These are phyloP conservation scores for Acrocalymma vagum DNA, from an alignment of 2,329 filamentous ascomycete species.

Conservation along the genomic window DNA sequence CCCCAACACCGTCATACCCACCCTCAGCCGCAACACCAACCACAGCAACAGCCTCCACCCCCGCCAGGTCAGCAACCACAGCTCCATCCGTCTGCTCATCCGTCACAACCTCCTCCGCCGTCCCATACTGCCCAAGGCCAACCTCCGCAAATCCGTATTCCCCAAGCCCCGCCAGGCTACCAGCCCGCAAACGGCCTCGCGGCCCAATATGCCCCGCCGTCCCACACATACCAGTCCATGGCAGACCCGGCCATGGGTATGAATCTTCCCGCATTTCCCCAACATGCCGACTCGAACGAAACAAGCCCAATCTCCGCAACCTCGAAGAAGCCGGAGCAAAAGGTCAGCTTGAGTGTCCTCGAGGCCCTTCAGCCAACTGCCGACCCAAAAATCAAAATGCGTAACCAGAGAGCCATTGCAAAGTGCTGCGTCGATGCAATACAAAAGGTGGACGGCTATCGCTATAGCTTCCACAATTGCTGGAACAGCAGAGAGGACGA, in stretches of 20 bases:
- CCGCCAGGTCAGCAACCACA: constrained; percentile 1
- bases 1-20: constrained; percentile 4
- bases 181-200: constrained; percentile 33
- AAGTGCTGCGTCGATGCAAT: constrained; percentile 55
- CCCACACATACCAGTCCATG: constrained; percentile 31
- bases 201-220: constrained; percentile 25
- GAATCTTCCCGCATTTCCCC: constrained; percentile 27
- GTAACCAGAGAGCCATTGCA: constrained; percentile 56
- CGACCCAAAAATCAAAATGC: constrained; percentile 52
- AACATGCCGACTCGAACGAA: constrained; percentile 1
- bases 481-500: constrained; percentile 58
- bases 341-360: constrained; percentile 42
- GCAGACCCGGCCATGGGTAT: constrained; percentile 35
- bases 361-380: constrained; percentile 44
- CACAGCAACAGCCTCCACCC: not conserved
- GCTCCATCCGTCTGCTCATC: constrained; percentile 2
- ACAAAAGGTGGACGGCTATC: constrained; percentile 55
- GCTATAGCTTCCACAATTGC: constrained; percentile 60
- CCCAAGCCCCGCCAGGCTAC: constrained; percentile 35
- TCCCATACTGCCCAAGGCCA: not conserved
- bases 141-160: constrained; percentile 1
- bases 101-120: not conserved
- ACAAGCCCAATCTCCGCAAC: constrained; percentile 3
- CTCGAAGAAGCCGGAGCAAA: constrained; percentile 26
- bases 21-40: constrained; percentile 1